These are phyloP conservation scores for Penstemon barbatus DNA, from an alignment of 257 asterid species.

Conservation along the genomic window DNA sequence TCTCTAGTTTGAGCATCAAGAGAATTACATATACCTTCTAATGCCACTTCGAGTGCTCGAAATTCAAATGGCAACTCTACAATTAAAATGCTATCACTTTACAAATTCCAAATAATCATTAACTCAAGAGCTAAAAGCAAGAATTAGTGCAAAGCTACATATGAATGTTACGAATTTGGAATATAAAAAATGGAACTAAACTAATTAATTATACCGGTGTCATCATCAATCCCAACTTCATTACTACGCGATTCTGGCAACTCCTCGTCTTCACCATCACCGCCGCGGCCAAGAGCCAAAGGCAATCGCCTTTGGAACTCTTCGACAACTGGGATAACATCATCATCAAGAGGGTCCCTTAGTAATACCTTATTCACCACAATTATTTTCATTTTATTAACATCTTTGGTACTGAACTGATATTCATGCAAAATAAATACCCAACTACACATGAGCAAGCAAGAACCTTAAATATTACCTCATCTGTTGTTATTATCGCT, in stretches of 20 bases:
- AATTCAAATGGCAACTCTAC: conserved; percentile 85
- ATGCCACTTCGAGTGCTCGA: conserved; percentile 87
- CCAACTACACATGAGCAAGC: background rate
- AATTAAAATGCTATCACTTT: background rate
- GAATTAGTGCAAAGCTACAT: background rate
- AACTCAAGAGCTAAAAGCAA: background rate
- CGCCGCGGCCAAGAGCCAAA: conserved; percentile 44
- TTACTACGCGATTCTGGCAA: conserved; percentile 37
- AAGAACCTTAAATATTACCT: conserved; percentile 43
- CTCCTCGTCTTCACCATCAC: conserved; percentile 74
- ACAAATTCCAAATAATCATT: background rate
- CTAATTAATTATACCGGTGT: conserved; percentile 38
- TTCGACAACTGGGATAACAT: conserved; percentile 72
- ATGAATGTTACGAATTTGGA: background rate
- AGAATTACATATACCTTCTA: conserved; percentile 81
- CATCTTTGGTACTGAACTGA: background rate
- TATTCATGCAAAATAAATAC: background rate
- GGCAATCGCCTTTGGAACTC: conserved; percentile 86
- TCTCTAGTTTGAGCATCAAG: conserved; percentile 83
- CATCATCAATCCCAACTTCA: conserved; percentile 46
- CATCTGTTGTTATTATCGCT: conserved; percentile 82
- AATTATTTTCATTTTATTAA: background rate
- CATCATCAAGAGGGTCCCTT: conserved; percentile 79
- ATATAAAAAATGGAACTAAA: background rate
- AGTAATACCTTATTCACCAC: conserved; percentile 54